Percentiles rank a stretch among this genome's conserved stretches.
Evolutionary conservation across 495 filamentous ascomycete genomes (phyloP).

Genomic region (Lasiosphaeris hirsuta): DNA sequence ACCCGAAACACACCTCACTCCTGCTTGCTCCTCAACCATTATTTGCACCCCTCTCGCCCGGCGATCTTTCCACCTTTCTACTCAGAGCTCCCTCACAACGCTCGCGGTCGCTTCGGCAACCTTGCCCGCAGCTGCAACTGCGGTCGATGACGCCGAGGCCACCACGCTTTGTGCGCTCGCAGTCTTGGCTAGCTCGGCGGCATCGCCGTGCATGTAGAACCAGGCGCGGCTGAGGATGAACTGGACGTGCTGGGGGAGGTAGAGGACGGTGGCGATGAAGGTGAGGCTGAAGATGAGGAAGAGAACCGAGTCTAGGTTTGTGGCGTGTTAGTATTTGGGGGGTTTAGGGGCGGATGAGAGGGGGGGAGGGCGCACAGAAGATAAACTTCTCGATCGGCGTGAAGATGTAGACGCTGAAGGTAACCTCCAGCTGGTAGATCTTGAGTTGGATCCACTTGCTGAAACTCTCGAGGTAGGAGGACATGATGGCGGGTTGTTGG

Average conservation of each 20-base stretch:
- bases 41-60: not conserved
- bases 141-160: slow-evolving; percentile 24
- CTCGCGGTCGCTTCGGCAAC: slow-evolving; percentile 15
- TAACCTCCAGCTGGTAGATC: slow-evolving; percentile 49
- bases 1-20: too few species aligned
- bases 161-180: slow-evolving; percentile 10
- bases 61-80: not conserved
- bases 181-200: slow-evolving; percentile 33
- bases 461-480: slow-evolving; percentile 36
- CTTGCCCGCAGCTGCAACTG: slow-evolving; percentile 19
- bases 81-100: slow-evolving; percentile 39
- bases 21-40: not conserved
- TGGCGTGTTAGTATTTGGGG: not conserved
- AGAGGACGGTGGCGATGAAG: slow-evolving; percentile 78
- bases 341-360: not conserved
- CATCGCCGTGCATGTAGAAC: slow-evolving; percentile 88
- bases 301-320: slow-evolving; percentile 72
- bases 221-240: slow-evolving; percentile 76
- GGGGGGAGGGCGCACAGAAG: slow-evolving; percentile 38
- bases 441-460: slow-evolving; percentile 46
- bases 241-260: slow-evolving; percentile 85
- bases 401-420: slow-evolving; percentile 45
- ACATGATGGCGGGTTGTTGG: slow-evolving; percentile 29
- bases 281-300: slow-evolving; percentile 84
- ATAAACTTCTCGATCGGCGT: slow-evolving; percentile 45